Conservation (phyloP, 2,329 filamentous ascomycete species). For the Colletotrichum lindemuthianum region DNA sequence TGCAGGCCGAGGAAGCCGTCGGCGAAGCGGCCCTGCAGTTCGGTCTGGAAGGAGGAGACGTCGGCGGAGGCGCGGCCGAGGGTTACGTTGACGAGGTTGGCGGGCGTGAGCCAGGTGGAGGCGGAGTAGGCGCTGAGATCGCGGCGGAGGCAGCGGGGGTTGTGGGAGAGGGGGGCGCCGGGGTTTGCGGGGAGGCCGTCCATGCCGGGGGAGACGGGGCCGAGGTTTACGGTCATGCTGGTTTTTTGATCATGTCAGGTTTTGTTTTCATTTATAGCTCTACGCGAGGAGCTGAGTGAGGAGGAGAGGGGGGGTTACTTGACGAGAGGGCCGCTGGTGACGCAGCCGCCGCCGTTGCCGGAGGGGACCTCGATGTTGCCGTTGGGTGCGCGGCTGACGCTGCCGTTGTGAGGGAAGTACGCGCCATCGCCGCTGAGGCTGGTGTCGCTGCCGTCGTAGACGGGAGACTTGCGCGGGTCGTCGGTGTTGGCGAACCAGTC, state of each 20-base stretch:
- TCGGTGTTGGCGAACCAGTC: constrained; percentile 47
- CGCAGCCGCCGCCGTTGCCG: constrained; percentile 48
- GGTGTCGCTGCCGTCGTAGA: constrained; percentile 52
- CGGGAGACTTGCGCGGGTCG: constrained; percentile 45
- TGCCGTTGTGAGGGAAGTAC: constrained; percentile 41
- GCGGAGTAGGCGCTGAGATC: constrained; percentile 41
- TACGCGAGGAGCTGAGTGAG: too few species aligned
- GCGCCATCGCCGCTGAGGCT: constrained; percentile 52
- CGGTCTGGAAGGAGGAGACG: constrained; percentile 43
- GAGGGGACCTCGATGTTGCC: constrained; percentile 45
- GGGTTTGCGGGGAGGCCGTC: constrained; percentile 15
- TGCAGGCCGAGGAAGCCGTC: constrained; percentile 41
- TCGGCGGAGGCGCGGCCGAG: constrained; percentile 34
- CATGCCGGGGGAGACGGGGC: constrained; percentile 41
- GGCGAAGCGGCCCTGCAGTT: constrained; percentile 44
- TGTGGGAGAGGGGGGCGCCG: constrained; percentile 37
- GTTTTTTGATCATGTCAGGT: not conserved
- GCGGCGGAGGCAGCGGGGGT: constrained; percentile 45
- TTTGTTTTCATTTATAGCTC: too few species aligned
- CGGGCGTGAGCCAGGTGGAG: constrained; percentile 37
- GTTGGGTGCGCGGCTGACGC: constrained; percentile 33
- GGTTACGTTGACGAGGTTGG: constrained; percentile 41
- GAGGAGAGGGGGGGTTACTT: constrained; percentile 10
- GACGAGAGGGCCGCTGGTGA: constrained; percentile 46
- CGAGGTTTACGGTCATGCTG: constrained; percentile 43